Conservation (phyloP, 768 basidiomycete genomes). For the Termitomyces sp. region DNA sequence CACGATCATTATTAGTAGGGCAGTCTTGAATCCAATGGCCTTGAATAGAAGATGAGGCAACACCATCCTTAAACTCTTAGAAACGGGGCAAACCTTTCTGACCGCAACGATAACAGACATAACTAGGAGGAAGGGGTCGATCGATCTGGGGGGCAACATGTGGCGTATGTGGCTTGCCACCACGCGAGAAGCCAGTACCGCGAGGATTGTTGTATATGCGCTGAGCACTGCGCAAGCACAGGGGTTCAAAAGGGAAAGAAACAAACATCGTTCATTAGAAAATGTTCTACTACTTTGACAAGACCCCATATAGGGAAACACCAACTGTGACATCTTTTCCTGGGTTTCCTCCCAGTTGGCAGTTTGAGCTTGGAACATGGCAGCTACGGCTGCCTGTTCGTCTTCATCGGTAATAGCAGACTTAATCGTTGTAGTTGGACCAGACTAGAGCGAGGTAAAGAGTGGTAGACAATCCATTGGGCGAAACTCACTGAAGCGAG, state of each 20-base stretch:
- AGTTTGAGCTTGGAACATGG: constrained; percentile 93
- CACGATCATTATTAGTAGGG: constrained; percentile 94
- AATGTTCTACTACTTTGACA: constrained; percentile 59
- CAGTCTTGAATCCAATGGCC: constrained; percentile 99
- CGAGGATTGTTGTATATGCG: constrained; percentile 64
- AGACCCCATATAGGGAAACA: constrained; percentile 56
- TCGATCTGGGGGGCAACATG: constrained; percentile 52
- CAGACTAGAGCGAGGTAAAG: constrained; percentile 17
- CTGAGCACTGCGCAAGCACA: constrained; percentile 48
- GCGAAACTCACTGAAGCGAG: constrained; percentile 20
- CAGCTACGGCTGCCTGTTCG: constrained; percentile 94
- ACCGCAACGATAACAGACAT: constrained; percentile 98
- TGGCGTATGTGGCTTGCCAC: constrained; percentile 51
- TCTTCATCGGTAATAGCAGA: constrained; percentile 57
- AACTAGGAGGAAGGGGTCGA: constrained; percentile 84
- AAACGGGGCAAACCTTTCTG: constrained; percentile 71
- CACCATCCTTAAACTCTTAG: neutral
- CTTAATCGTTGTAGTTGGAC: constrained; percentile 23
- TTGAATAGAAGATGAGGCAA: constrained; percentile 25
- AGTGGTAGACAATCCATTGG: constrained; percentile 8
- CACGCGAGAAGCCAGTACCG: constrained; percentile 56
- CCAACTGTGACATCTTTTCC: constrained; percentile 99
- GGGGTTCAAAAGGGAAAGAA: constrained; percentile 24
- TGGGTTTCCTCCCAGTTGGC: constrained; percentile 98
- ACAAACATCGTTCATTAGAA: constrained; percentile 67